A percentile compares a stretch with the other conserved stretches of the same genome.
These are phyloP conservation scores for Xylariaceae sp. DNA, from an alignment of 2,329 filamentous ascomycete genomes.

Conservation along the genomic window DNA sequence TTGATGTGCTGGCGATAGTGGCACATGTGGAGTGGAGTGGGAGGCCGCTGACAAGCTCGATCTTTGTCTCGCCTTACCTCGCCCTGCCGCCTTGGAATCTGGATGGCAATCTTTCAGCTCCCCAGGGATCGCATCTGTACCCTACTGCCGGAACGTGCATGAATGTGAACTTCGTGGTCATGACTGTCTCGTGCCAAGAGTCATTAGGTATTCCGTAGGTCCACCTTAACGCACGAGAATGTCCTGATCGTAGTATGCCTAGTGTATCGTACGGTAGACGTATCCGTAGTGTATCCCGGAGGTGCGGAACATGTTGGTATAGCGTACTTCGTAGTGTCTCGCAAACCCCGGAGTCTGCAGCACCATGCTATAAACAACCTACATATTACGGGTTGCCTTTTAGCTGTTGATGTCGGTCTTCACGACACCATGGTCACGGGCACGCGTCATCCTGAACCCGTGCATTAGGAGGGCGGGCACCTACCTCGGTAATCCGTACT, in stretches of 20 bases:
- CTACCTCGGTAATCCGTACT: not conserved
- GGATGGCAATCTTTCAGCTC: conserved; percentile 13
- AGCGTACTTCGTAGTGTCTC: not conserved
- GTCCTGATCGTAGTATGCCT: not conserved
- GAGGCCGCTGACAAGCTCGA: conserved; percentile 19
- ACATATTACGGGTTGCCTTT: not conserved
- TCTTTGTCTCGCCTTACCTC: conserved; percentile 11
- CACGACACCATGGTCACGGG: not conserved
- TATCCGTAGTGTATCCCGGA: too few relatives aligned
- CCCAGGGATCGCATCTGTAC: conserved; percentile 10
- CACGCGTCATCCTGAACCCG: not conserved
- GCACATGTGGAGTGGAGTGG: conserved; percentile 8
- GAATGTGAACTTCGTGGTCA: not conserved
- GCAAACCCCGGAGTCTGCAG: not conserved
- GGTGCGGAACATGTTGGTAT: too few relatives aligned
- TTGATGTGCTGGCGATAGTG: conserved; percentile 10
- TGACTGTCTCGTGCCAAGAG: not conserved
- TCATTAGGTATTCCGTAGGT: not conserved
- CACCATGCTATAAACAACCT: not conserved
- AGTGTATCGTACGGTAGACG: not conserved
- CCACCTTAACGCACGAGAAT: not conserved
- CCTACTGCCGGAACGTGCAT: not conserved
- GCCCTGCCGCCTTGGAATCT: conserved; percentile 11
- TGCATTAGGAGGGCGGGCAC: not conserved
- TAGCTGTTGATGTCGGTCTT: not conserved